phyloP scores from a whole-genome alignment of 805 yeast genomes.

The Blastobotrys americana region DNA sequence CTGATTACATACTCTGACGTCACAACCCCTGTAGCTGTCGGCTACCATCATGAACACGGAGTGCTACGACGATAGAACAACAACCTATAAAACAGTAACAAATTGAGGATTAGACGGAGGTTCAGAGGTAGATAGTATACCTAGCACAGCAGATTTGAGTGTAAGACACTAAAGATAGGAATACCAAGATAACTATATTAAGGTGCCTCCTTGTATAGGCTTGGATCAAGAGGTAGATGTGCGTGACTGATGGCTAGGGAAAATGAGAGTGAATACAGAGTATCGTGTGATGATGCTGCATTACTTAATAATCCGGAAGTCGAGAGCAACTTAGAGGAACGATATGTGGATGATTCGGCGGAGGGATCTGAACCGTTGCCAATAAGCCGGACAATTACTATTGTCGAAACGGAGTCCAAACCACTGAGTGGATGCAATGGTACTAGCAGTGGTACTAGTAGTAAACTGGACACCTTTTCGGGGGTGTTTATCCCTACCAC shows the following conservation, averaged over 20 bases:
- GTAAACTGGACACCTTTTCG: conserved; percentile 68
- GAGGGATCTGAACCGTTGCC: neutral
- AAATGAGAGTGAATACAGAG: conserved; percentile 8
- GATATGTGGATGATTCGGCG: conserved; percentile 4
- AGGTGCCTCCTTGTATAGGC: no score
- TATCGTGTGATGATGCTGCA: conserved; percentile 11
- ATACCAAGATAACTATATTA: no score
- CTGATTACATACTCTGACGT: no score
- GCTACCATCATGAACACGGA: no score
- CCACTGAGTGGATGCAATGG: neutral
- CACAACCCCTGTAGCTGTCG: no score
- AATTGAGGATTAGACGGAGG: no score
- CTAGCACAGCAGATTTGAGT: no score
- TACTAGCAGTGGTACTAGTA: conserved; percentile 2
- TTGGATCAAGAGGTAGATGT: no score
- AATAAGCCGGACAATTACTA: conserved; percentile 4
- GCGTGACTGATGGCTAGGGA: conserved; percentile 1
- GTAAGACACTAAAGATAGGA: no score
- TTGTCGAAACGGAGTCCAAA: neutral
- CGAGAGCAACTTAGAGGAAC: conserved; percentile 1
- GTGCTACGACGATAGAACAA: no score
- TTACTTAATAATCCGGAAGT: conserved; percentile 6
- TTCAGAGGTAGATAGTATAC: no score
- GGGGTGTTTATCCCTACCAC: conserved; percentile 95
- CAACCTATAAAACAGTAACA: no score